Evolutionary conservation across 2,329 filamentous ascomycete genomes (phyloP).

Genomic region (Proliferodiscus dingleyae): DNA sequence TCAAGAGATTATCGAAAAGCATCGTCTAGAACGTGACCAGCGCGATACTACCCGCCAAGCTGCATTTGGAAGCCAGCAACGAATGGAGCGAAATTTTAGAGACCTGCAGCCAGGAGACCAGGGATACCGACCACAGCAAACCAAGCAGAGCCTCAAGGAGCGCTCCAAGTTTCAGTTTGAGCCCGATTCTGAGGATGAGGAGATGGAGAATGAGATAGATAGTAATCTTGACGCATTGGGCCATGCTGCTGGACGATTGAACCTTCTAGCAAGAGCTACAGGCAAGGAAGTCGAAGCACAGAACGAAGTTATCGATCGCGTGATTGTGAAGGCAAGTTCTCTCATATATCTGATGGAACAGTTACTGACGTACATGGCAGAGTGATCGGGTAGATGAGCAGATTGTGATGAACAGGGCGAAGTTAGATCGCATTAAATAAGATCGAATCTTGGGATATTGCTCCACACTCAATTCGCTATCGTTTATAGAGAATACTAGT

Average conservation of each 20-base stretch:
- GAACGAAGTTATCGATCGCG: constrained; percentile 71
- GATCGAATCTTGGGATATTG: neutral
- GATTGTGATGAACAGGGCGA: constrained; percentile 70
- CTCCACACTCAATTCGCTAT: too few species aligned
- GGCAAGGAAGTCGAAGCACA: constrained; percentile 70
- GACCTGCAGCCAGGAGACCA: constrained; percentile 35
- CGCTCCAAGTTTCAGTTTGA: constrained; percentile 73
- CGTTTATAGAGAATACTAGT: too few species aligned
- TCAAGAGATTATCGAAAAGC: constrained; percentile 62
- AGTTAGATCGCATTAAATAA: constrained; percentile 31
- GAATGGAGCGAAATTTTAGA: constrained; percentile 48
- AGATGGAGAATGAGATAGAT: constrained; percentile 68
- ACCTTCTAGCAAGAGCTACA: constrained; percentile 68
- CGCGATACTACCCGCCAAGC: constrained; percentile 58
- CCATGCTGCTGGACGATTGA: constrained; percentile 63
- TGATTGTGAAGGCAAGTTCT: constrained; percentile 66
- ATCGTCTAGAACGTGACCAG: constrained; percentile 60
- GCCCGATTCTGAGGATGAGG: constrained; percentile 38
- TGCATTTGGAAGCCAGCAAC: constrained; percentile 46
- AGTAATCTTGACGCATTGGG: constrained; percentile 56
- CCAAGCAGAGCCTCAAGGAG: constrained; percentile 47
- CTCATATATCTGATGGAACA: constrained; percentile 1
- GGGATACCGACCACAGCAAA: constrained; percentile 25
- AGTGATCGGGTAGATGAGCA: constrained; percentile 79
- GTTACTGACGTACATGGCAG: constrained; percentile 42